Base-by-base conservation (phyloP, 2,329 filamentous ascomycete species). In the Ophiostoma triangulosporum region DNA sequence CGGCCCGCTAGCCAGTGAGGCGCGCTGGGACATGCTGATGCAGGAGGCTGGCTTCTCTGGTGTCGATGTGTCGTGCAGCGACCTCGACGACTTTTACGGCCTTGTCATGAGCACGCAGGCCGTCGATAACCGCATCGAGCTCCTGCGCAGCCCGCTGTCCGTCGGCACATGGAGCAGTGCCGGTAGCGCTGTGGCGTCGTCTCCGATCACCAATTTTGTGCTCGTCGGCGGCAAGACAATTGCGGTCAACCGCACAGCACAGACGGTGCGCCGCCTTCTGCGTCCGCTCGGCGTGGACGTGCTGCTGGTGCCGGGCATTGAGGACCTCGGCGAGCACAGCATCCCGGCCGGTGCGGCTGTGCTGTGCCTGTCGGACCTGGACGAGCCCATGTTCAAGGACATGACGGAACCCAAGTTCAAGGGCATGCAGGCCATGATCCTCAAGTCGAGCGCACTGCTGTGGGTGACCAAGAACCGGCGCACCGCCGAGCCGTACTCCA, bases 321-420 rank as follows among this genome's bases (percentile, higher is more conserved):
- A 53, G 31, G 33, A 54, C 14, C 15, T 55, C 15, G 54, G 45
- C 2, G 45, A 49, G 4, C 24, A 40, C 3, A 20, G 9, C 3
- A 31, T 55, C 27, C 36, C 48, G 9, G 17, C 56, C 12, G 29
- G 46, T 26, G 46, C 54, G 31, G 50, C 56, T 31, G 50, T 64
- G 3, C 24, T 64, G 38, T 57, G 54, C 35, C 48, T 64, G n/a
- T 31, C 55, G 5, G 63, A 65, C 7, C 58, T 65, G 8, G 64
- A 64, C 51, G 48, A 54, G 24, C 59, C 60, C 17, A 32, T 62
- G 12, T 62, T 66, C 52, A 48, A 61, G 51, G 45, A 54, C 24
- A 35, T 63, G 24, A 63, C 55, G 8, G 29, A 40, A 2, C 46
- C 46, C 32, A 56, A 56, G 29, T 59, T 63, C 24, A 35, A 57